phyloP scores from a whole-genome alignment of 2,329 filamentous ascomycete species.

The Pseudogymnoascus sp. region DNA sequence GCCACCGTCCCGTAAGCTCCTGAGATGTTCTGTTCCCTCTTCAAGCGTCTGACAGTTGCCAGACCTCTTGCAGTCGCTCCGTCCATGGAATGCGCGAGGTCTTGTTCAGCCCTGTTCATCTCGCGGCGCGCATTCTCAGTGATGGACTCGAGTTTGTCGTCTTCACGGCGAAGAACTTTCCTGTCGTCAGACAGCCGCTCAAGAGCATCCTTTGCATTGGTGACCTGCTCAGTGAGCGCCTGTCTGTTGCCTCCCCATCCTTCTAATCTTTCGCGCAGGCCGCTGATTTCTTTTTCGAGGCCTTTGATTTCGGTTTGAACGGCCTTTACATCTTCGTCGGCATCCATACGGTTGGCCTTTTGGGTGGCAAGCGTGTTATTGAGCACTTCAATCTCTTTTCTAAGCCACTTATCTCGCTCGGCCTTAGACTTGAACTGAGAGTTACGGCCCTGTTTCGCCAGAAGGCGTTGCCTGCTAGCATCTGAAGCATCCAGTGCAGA shows the following conservation, averaged over 20 bases:
- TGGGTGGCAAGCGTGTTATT: slow-evolving; percentile 69
- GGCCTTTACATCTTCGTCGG: slow-evolving; percentile 70
- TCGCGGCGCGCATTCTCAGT: slow-evolving; percentile 70
- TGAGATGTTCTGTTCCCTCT: slow-evolving; percentile 67
- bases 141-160: slow-evolving; percentile 75
- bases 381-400: slow-evolving; percentile 71
- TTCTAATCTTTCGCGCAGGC: slow-evolving; percentile 65
- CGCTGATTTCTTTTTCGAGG: slow-evolving; percentile 65
- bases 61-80: slow-evolving; percentile 78
- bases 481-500: slow-evolving; percentile 70
- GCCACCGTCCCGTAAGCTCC: slow-evolving; percentile 90
- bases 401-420: slow-evolving; percentile 78
- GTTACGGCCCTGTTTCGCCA: slow-evolving; percentile 85
- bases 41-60: slow-evolving; percentile 76
- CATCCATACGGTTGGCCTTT: slow-evolving; percentile 77
- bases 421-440: slow-evolving; percentile 81
- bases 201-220: slow-evolving; percentile 67
- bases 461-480: slow-evolving; percentile 66
- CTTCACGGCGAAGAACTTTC: slow-evolving; percentile 80
- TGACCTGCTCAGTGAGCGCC: slow-evolving; percentile 64
- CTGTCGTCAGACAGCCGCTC: slow-evolving; percentile 79
- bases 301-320: slow-evolving; percentile 64
- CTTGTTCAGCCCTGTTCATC: slow-evolving; percentile 67
- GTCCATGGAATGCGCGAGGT: slow-evolving; percentile 80
- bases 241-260: slow-evolving; percentile 71